Conservation (phyloP, 768 basidiomycete genomes). For the Agrocybe praecox region DNA sequence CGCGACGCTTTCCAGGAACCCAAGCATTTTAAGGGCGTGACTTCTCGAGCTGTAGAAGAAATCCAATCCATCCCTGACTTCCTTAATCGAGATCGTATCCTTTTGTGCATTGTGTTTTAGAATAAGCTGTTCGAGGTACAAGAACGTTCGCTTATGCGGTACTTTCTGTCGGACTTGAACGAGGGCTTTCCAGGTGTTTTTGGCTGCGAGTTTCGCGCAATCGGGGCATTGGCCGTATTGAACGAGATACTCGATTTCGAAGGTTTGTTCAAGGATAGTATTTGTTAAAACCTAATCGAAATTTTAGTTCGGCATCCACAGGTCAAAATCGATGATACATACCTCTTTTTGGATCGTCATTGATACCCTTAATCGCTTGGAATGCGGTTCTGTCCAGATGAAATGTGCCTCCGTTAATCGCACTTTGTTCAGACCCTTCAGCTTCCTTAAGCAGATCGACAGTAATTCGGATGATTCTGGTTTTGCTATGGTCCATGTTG, state of each 20-base stretch:
- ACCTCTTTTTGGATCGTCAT: conserved; percentile 99
- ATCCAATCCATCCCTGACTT: conserved; percentile 92
- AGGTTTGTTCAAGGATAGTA: conserved; percentile 96
- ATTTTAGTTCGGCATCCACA: background rate
- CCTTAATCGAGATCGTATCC: conserved; percentile 91
- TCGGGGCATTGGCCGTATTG: conserved; percentile 95
- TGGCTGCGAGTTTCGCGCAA: conserved; percentile 92
- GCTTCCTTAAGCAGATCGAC: conserved; percentile 91
- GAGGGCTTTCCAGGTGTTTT: conserved; percentile 98
- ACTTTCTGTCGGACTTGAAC: conserved; percentile 99
- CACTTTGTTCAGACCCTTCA: conserved; percentile 93
- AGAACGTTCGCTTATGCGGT: conserved; percentile 95
- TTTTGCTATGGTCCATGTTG: conserved; percentile 81
- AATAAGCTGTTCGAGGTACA: conserved; percentile 97
- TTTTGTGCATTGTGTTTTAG: conserved; percentile 96
- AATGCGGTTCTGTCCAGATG: conserved; percentile 99
- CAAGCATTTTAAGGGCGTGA: conserved; percentile 96
- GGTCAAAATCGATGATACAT: background rate
- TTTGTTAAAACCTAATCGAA: conserved; percentile 75
- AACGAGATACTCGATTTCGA: conserved; percentile 94
- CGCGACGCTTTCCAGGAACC: conserved; percentile 86
- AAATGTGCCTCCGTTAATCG: conserved; percentile 98
- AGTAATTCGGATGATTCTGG: conserved; percentile 94
- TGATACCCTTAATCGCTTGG: conserved; percentile 88
- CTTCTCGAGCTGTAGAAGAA: conserved; percentile 94